phyloP scores from a whole-genome alignment of 2,329 filamentous ascomycete genomes.

The Aspergillus costaricaensis region DNA sequence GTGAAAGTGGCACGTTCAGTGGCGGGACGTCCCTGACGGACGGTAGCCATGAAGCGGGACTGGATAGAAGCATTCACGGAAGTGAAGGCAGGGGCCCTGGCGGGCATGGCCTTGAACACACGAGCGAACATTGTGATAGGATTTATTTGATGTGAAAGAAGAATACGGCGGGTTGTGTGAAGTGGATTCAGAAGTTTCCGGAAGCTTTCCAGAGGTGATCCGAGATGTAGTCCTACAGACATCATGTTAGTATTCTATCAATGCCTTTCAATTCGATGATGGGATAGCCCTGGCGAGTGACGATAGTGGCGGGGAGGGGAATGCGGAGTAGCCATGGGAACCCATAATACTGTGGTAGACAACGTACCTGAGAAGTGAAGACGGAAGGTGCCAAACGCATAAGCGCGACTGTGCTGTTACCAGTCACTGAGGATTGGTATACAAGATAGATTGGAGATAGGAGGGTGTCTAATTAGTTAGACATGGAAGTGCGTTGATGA shows the following conservation, averaged over 20 bases:
- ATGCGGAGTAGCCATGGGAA: not conserved
- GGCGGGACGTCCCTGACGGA: constrained; percentile 70
- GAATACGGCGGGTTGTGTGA: not conserved
- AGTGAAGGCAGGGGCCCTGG: constrained; percentile 50
- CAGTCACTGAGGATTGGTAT: constrained; percentile 34
- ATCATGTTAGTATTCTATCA: constrained; percentile 8
- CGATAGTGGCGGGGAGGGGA: constrained; percentile 16
- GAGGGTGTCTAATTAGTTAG: constrained; percentile 26
- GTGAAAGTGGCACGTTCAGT: constrained; percentile 88
- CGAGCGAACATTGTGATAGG: constrained; percentile 55
- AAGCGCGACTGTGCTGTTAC: constrained; percentile 60
- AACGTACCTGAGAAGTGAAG: constrained; percentile 81
- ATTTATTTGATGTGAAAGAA: not conserved
- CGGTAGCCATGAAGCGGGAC: constrained; percentile 61
- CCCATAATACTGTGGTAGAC: too few species aligned
- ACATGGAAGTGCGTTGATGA: constrained; percentile 17
- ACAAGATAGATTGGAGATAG: constrained; percentile 1
- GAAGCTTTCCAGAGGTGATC: constrained; percentile 71
- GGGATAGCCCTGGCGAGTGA: not conserved
- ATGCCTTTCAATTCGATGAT: not conserved
- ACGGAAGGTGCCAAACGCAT: constrained; percentile 83
- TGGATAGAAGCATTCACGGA: constrained; percentile 39
- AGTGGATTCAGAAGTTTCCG: constrained; percentile 54
- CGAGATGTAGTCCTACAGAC: constrained; percentile 64
- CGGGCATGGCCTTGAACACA: constrained; percentile 55